Percentiles rank a stretch among this genome's conserved stretches.
phyloP scores from a whole-genome alignment of 768 basidiomycete genomes.

The Lactarius vividus region DNA sequence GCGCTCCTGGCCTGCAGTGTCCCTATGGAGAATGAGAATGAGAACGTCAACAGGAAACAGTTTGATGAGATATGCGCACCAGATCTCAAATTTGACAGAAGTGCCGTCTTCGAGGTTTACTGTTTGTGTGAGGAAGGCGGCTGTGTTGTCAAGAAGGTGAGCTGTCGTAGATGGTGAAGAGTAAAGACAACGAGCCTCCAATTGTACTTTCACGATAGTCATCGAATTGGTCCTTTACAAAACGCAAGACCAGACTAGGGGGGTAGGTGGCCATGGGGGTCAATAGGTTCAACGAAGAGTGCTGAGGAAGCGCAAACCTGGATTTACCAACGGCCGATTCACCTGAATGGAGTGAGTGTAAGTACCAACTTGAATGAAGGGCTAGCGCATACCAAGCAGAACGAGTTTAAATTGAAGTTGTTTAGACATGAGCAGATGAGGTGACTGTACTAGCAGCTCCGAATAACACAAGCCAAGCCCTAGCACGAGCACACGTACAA shows the following conservation, averaged over 20 bases:
- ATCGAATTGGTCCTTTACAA: slow-evolving; percentile 96
- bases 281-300: slow-evolving; percentile 28
- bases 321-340: slow-evolving; percentile 99
- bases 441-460: slow-evolving; percentile 14
- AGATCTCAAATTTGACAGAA: slow-evolving; percentile 97
- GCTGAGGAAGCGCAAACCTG: slow-evolving; percentile 48
- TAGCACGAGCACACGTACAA: background rate
- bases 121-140: slow-evolving; percentile 98
- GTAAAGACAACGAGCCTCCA: slow-evolving; percentile 53
- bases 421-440: slow-evolving; percentile 67
- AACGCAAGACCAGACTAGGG: slow-evolving; percentile 83
- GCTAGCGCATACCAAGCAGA: slow-evolving; percentile 66
- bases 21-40: slow-evolving; percentile 48
- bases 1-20: slow-evolving; percentile 93
- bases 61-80: slow-evolving; percentile 48
- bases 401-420: slow-evolving; percentile 97
- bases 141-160: slow-evolving; percentile 40
- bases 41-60: background rate
- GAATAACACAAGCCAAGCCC: background rate
- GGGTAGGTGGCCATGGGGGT: slow-evolving; percentile 32
- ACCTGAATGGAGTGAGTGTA: slow-evolving; percentile 46
- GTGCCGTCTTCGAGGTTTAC: slow-evolving; percentile 86
- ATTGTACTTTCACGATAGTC: slow-evolving; percentile 95
- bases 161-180: slow-evolving; percentile 21
- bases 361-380: background rate